Conservation (phyloP, 257 asterid genomes). For the Rauvolfia tetraphylla region DNA sequence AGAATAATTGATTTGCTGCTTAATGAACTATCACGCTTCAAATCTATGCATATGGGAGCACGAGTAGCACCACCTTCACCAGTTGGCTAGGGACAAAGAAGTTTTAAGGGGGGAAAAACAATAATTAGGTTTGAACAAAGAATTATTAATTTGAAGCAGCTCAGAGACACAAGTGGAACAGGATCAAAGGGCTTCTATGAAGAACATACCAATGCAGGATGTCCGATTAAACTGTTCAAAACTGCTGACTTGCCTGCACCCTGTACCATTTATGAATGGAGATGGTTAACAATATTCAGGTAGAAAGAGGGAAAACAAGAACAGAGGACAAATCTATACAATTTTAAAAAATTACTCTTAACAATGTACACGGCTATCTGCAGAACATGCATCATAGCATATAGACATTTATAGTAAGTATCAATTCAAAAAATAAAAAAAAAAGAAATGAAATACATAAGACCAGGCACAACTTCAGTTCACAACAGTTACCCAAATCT, state of each 20-base stretch:
- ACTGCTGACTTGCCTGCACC: constrained; percentile 99
- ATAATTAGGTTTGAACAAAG: background rate
- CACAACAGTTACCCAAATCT: background rate
- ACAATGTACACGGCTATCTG: background rate
- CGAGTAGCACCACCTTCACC: constrained; percentile 99
- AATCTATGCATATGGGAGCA: constrained; percentile 91
- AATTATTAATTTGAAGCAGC: background rate
- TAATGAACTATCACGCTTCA: constrained; percentile 72
- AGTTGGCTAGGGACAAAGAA: constrained; percentile 62
- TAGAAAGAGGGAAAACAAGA: background rate
- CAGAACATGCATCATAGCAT: background rate
- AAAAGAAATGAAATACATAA: background rate
- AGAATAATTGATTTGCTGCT: constrained; percentile 80
- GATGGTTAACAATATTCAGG: background rate
- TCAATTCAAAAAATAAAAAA: background rate
- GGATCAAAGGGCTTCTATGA: constrained; percentile 1
- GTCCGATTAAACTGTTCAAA: constrained; percentile 93
- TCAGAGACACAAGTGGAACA: constrained; percentile 2
- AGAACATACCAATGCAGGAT: constrained; percentile 85
- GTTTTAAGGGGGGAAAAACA: background rate
- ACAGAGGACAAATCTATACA: background rate
- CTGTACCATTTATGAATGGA: constrained; percentile 39
- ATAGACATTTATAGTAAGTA: background rate
- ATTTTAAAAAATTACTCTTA: background rate
- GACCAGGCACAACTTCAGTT: background rate